Evolutionary conservation across 441 rosid genomes (phyloP), one percentile per base, ranked within the genome.

Genomic region (Erodium chrysanthum): DNA sequence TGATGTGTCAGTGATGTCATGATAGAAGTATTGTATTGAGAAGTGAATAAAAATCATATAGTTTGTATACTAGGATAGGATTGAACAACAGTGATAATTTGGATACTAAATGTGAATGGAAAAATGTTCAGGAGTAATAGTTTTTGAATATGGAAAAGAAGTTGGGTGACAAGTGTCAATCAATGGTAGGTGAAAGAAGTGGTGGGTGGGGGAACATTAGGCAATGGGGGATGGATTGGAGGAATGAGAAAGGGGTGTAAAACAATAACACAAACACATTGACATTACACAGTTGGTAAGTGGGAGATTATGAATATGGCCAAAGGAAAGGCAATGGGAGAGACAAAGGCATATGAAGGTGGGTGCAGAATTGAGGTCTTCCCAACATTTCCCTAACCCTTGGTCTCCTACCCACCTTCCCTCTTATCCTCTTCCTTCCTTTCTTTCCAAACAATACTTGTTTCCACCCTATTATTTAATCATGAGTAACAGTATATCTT

Each of bases 331-430:
- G 18, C 5, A 17, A 54, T 56, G 61, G 25, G 62, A 48, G 71
- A 52, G 77, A 78, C 80, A 70, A 17, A 58, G 71, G 70, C 69
- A 73, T 40, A 73, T 77, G 77, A 9, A 72, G 60, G 64, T 67
- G 31, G 73, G 78, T 68, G 62, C 6, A 21, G 62, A 21, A 20
- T 8, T 20, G 64, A 67, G 77, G 74, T 67, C 70, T 75, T 22
- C 66, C 73, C 79, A 77, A 74, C 76, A 76, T 46, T 68, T 25
- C 60, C 69, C 71, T 73, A 68, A 68, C 82, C 77, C 68, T 29
- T 70, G 77, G 77, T 77, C 80, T 70, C 81, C 81, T 64, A 69
- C 75, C 84, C 60, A 72, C 73, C 71, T 58, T 71, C 84, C 70
- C 77, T 70, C 25, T 8, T 79, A 77, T 75, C 80, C 65, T 68